Evolutionary conservation across 768 basidiomycete genomes (phyloP), one percentile per base, ranked within the genome.

Genomic region (Termitomyces sp.): DNA sequence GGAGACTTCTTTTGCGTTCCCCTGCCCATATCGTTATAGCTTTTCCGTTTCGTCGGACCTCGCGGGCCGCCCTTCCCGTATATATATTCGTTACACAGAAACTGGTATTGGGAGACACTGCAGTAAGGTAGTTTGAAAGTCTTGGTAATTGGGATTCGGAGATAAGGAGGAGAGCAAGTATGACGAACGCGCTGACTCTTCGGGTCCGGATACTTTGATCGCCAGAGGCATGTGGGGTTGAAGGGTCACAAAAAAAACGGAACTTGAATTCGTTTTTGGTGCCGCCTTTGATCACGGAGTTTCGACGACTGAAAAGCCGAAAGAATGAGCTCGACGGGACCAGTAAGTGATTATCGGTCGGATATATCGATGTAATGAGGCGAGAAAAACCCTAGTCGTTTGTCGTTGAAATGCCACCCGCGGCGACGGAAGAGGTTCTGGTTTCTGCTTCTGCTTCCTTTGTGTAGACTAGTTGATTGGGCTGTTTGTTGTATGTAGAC

Each of bases 111-210:
- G 10, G 36, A 43, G 18, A 31, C n/a, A n/a, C n/a, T n/a, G n/a
- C n/a, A n/a, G n/a, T n/a, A n/a, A n/a, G n/a, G n/a, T n/a, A n/a
- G n/a, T n/a, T n/a, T n/a, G n/a, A n/a, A n/a, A n/a, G n/a, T n/a
- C n/a, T n/a, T n/a, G n/a, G n/a, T n/a, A n/a, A n/a, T 43, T n/a
- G 32, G 24, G 27, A 49, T 36, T 32, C 60, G 60, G 60, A 52
- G 60, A 47, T 62, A 55, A 62, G 53, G 26, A n/a, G 36, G 49
- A 34, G 14, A 36, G n/a, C n/a, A n/a, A 41, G 39, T 41, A 50
- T 13, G 41, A 39, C n/a, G 26, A 41, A 39, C 57, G 49, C 62
- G 57, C 39, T 58, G 59, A 58, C 60, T n/a, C n/a, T 57, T 63
- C 59, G 62, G 62, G 57, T 34, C 62, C 59, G 59, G 20, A 50